Evolutionary conservation across 2,329 filamentous ascomycete genomes (phyloP).

Genomic region (Hymenotorrendiella dingleyae): DNA sequence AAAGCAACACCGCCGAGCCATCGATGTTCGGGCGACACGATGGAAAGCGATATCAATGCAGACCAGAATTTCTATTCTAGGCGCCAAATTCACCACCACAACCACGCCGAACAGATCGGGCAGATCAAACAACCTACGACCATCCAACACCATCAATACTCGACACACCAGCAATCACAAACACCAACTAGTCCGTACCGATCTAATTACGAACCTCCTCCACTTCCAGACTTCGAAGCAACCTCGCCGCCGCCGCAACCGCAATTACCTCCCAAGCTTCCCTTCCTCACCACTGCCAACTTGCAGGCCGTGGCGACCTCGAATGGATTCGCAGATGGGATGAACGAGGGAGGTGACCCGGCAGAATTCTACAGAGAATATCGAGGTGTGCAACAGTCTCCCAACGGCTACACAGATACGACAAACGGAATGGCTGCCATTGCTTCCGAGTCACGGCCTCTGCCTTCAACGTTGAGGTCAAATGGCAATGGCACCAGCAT

Average conservation of each 20-base stretch:
- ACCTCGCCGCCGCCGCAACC: slow-evolving; percentile 14
- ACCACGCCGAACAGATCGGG: neutral
- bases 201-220: slow-evolving; percentile 23
- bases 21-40: slow-evolving; percentile 27
- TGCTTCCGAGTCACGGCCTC: slow-evolving; percentile 37
- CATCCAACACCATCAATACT: slow-evolving; percentile 6
- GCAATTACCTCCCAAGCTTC: slow-evolving; percentile 23
- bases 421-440: slow-evolving; percentile 23
- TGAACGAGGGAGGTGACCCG: slow-evolving; percentile 29
- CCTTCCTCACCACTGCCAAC: slow-evolving; percentile 26
- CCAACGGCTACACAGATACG: slow-evolving; percentile 17
- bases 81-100: slow-evolving; percentile 10
- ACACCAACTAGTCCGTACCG: no score
- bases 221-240: slow-evolving; percentile 18
- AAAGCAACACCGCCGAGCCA: no score
- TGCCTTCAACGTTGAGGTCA: slow-evolving; percentile 37
- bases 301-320: slow-evolving; percentile 19
- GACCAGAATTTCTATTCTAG: slow-evolving; percentile 31
- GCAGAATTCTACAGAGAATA: slow-evolving; percentile 46
- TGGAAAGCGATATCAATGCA: slow-evolving; percentile 28
- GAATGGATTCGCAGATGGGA: slow-evolving; percentile 20
- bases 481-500: slow-evolving; percentile 45
- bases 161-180: slow-evolving; percentile 15
- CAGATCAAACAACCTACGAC: neutral
- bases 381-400: slow-evolving; percentile 30